phyloP scores from a whole-genome alignment of 2,329 filamentous ascomycete genomes.

The Aureobasidium sp. region DNA sequence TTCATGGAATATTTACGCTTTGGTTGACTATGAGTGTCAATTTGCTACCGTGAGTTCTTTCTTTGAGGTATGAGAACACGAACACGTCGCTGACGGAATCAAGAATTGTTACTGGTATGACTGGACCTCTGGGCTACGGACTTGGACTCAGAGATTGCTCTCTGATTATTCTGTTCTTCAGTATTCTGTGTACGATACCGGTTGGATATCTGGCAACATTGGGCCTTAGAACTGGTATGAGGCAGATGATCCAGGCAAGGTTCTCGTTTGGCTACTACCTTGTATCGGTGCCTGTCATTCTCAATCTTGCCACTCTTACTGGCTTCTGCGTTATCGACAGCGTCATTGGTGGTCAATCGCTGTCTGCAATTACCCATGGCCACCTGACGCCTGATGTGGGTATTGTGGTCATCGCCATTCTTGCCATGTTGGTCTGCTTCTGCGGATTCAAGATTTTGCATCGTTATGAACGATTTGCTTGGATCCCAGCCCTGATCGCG shows the following conservation, averaged over 20 bases:
- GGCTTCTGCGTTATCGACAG: constrained; percentile 56
- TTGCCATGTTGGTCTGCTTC: constrained; percentile 53
- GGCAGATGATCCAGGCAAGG: constrained; percentile 57
- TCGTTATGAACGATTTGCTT: constrained; percentile 34
- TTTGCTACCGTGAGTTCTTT: constrained; percentile 44
- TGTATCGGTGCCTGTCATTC: constrained; percentile 49
- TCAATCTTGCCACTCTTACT: constrained; percentile 54
- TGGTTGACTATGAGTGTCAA: constrained; percentile 52
- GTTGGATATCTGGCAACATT: constrained; percentile 51
- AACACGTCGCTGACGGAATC: neutral
- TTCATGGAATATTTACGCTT: constrained; percentile 50
- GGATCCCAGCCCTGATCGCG: constrained; percentile 34
- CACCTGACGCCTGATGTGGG: constrained; percentile 45
- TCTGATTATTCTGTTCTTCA: constrained; percentile 56
- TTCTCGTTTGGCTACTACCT: constrained; percentile 53
- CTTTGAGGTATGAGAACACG: no score
- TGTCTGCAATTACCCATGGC: constrained; percentile 43
- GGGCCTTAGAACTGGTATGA: constrained; percentile 54
- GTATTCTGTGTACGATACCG: constrained; percentile 43
- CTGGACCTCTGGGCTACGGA: constrained; percentile 47
- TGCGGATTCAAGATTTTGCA: constrained; percentile 43
- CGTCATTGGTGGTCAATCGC: constrained; percentile 51
- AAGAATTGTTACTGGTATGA: constrained; percentile 54
- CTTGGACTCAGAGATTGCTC: constrained; percentile 49
- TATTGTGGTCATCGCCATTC: constrained; percentile 51